Percentiles rank a stretch among this genome's conserved stretches.
These are phyloP conservation scores for Balamuthia mandrillaris DNA, from an alignment of 208 protist genomes.

Conservation along the genomic window DNA sequence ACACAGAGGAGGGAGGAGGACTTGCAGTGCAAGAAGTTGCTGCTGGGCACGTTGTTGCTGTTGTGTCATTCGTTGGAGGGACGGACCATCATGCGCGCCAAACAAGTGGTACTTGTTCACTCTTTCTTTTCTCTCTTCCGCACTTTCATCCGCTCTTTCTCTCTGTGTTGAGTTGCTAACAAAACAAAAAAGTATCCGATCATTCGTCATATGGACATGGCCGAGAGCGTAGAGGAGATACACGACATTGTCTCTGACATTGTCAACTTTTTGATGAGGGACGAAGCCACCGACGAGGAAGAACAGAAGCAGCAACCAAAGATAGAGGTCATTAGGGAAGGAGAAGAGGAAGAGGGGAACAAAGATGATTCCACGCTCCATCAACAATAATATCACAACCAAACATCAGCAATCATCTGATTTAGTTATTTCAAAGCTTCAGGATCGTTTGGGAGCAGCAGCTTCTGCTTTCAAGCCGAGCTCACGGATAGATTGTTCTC, in stretches of 20 bases:
- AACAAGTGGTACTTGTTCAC: not conserved
- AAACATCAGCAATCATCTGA: no score
- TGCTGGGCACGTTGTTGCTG: not conserved
- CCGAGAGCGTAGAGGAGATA: not conserved
- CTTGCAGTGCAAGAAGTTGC: not conserved
- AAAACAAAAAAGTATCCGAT: not conserved
- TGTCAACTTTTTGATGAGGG: not conserved
- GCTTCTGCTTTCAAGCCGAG: not conserved
- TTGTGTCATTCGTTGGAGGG: not conserved
- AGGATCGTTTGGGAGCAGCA: not conserved
- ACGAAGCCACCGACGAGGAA: not conserved
- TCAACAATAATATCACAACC: no score
- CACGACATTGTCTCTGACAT: not conserved
- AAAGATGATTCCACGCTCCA: no score
- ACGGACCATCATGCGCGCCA: conserved; percentile 3
- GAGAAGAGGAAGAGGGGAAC: no score
- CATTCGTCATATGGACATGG: not conserved
- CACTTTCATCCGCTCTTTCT: not conserved
- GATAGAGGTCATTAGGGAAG: no score
- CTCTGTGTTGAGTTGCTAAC: not conserved
- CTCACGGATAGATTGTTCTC: conserved; percentile 2
- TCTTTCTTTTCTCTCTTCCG: no score
- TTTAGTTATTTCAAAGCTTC: not conserved
- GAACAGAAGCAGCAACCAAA: not conserved
- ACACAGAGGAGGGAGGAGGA: not conserved